Percentiles rank a stretch among this genome's conserved stretches.
phyloP scores from a whole-genome alignment of 208 protist genomes.

The Novymonas esmeraldas region DNA sequence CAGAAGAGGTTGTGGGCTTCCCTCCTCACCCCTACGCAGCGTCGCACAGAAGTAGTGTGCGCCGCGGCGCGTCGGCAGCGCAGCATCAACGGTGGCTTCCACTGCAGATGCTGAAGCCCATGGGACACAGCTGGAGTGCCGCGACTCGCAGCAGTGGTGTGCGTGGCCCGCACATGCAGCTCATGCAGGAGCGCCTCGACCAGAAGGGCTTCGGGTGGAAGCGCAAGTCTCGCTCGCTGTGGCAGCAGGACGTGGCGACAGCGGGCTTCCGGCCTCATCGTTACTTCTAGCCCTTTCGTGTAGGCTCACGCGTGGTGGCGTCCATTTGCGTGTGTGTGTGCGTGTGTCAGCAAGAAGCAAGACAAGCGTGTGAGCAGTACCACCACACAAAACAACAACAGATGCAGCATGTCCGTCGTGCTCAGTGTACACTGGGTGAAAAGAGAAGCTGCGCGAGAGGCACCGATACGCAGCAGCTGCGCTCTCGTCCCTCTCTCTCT shows the following conservation, averaged over 20 bases:
- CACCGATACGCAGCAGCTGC: no score
- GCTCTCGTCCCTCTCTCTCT: no score
- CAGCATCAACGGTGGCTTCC: conserved; percentile 45
- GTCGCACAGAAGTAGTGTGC: background rate
- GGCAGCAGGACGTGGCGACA: conserved; percentile 86
- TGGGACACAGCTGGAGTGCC: conserved; percentile 57
- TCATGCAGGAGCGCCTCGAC: conserved; percentile 87
- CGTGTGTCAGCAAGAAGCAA: no score
- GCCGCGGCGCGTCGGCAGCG: background rate
- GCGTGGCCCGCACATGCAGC: conserved; percentile 65
- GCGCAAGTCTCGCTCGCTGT: conserved; percentile 80
- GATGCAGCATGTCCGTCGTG: no score
- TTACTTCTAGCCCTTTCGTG: conserved; percentile 56
- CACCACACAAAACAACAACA: background rate
- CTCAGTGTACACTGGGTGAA: no score
- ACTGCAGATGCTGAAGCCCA: conserved; percentile 86
- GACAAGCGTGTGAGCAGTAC: no score
- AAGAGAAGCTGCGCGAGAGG: no score
- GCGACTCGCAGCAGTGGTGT: conserved; percentile 64
- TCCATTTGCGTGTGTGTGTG: conserved; percentile 1
- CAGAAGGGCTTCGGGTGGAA: conserved; percentile 90
- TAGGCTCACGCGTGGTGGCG: background rate
- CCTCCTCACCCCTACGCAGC: conserved; percentile 21
- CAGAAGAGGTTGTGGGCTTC: conserved; percentile 1
- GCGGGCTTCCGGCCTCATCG: conserved; percentile 83